Conservation (phyloP, 352 stramenopile genomes). For the Phytophthora sansomeana region DNA sequence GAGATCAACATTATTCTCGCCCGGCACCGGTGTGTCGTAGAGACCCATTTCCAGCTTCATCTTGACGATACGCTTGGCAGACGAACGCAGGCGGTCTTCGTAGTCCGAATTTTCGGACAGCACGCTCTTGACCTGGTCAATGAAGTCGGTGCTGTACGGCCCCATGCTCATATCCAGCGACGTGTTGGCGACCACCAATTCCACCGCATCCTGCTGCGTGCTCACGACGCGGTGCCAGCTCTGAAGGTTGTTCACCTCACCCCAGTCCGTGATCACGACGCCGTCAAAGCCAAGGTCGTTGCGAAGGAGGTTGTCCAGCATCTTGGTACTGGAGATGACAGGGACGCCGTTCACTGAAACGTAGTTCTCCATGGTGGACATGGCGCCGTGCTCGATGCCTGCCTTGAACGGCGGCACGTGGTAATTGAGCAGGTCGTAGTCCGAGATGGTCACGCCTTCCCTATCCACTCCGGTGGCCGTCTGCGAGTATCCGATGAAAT, state of each 20-base stretch:
- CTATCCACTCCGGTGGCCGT: constrained; percentile 79
- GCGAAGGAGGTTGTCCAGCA: constrained; percentile 75
- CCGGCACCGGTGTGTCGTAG: constrained; percentile 63
- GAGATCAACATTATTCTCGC: constrained; percentile 42
- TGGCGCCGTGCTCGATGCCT: constrained; percentile 70
- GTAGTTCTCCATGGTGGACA: constrained; percentile 94
- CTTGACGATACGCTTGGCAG: constrained; percentile 64
- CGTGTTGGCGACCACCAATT: constrained; percentile 68
- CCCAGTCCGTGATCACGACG: constrained; percentile 90
- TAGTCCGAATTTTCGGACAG: constrained; percentile 40
- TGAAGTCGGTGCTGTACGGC: constrained; percentile 42
- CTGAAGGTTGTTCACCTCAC: constrained; percentile 87
- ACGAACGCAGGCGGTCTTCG: constrained; percentile 50
- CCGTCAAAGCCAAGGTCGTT: constrained; percentile 80
- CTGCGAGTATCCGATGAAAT: constrained; percentile 85
- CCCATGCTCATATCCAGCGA: constrained; percentile 92
- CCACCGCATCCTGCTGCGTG: constrained; percentile 51
- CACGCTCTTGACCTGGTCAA: constrained; percentile 52
- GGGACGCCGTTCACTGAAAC: constrained; percentile 89
- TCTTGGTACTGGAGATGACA: constrained; percentile 74
- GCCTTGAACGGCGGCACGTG: constrained; percentile 79
- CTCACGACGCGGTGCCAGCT: constrained; percentile 52
- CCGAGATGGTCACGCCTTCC: constrained; percentile 67
- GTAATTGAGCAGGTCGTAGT: constrained; percentile 82
- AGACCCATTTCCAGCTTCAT: constrained; percentile 73